A percentile compares a stretch with the other conserved stretches of the same genome.
phyloP scores from a whole-genome alignment of 73 alveolate species.

The Symbiodinium natans region DNA sequence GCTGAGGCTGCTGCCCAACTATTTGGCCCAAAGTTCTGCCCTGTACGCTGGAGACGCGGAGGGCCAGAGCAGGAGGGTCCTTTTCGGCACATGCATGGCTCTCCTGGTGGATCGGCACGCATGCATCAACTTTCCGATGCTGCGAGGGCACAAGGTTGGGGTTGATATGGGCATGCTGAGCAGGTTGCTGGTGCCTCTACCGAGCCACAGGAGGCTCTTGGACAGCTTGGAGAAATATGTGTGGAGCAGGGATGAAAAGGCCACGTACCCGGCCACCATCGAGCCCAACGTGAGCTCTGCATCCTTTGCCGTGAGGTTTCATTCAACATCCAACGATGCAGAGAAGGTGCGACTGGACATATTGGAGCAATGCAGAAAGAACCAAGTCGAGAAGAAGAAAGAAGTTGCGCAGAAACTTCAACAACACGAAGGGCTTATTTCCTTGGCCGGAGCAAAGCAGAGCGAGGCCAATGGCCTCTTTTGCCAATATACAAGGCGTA shows the following conservation, averaged over 20 bases:
- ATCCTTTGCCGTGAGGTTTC: not conserved
- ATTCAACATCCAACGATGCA: not conserved
- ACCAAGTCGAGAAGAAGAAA: not conserved
- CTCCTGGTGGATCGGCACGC: not conserved
- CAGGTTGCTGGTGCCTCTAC: not conserved
- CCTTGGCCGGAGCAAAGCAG: not conserved
- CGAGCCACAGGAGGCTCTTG: not conserved
- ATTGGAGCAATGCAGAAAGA: not conserved
- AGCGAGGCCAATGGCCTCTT: not conserved
- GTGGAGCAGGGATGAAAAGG: not conserved
- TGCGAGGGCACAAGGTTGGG: not conserved
- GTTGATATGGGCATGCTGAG: not conserved
- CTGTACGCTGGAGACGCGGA: not conserved
- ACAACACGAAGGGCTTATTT: not conserved
- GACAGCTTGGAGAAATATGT: not conserved
- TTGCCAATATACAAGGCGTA: not conserved
- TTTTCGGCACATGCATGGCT: not conserved
- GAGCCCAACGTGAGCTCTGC: not conserved
- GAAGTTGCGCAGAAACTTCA: not conserved
- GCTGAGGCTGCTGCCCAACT: not conserved
- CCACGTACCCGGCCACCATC: not conserved
- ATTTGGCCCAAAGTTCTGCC: not conserved
- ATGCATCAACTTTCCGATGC: not conserved
- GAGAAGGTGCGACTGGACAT: not conserved
- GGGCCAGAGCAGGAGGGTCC: slow-evolving; percentile 12